Evolutionary conservation across 2,329 filamentous ascomycete genomes (phyloP), one percentile per base, ranked within the genome.

Genomic region (Exophiala xenobiotica): DNA sequence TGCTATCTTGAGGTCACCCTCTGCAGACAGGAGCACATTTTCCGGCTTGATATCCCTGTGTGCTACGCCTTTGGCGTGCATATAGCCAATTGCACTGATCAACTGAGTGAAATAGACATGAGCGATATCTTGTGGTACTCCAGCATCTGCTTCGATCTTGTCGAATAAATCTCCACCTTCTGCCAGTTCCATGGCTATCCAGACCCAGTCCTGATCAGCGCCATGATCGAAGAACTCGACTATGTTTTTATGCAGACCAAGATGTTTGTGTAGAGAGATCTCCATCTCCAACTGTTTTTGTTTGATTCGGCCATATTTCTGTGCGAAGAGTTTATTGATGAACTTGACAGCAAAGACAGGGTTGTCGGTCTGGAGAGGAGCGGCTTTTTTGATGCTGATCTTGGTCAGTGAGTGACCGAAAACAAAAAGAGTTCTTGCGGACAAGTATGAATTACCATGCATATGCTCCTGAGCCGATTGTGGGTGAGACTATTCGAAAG

Each of bases 121-220:
- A 26, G 93, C 92, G 66, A 99, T 90, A 67, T 97, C 89, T 68
- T 95, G 85, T 5, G 86, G 82, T n/a, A 97, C 90, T 41, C 93
- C 93, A 38, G 92, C 88, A 69, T 99, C 93, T 14, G 93, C 91
- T 73, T 99, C 95, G 63, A 99, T 97, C 76, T 99, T 99, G 82
- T 99, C 93, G 69, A 99, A 99, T 6, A 99, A 78, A 67, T 99
- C 93, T 8, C 93, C 93, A 35, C 93, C 93, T 63, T 95, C 89
- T 39, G 93, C 93, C 61, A 89, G 86, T 70, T 99, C 93, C 90
- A 99, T 96, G 31, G 91, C 92, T 62, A 99, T 96, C 93, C 93
- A 99, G 62, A 88, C 83, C 92, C 93, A 99, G 14, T 85, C 74
- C 0, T 78, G 65, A 67, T 99, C 91, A 68, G 96, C 89, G 48